Conservation (phyloP, 148 eudicot genomes). For the Tetragonia tetragonoides region DNA sequence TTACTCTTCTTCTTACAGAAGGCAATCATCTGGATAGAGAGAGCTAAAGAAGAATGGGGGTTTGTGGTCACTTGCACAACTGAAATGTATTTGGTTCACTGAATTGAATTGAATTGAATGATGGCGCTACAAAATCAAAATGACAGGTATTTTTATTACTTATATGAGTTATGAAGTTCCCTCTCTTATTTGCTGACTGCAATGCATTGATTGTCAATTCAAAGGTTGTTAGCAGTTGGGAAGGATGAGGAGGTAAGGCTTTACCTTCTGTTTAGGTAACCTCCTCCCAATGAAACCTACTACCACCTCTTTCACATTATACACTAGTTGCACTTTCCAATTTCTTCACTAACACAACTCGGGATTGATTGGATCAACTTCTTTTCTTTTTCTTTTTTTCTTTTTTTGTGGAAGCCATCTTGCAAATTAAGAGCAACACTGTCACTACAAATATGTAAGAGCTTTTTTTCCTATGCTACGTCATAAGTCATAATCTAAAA, state of each 20-base stretch:
- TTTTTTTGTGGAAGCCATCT: not conserved
- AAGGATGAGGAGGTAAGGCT: not conserved
- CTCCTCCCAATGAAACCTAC: not conserved
- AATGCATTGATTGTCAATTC: slow-evolving; percentile 23
- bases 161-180: not conserved
- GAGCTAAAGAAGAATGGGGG: not conserved
- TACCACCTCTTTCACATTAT: not conserved
- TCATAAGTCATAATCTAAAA: no score
- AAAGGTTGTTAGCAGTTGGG: slow-evolving; percentile 26
- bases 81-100: not conserved
- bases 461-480: no score
- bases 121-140: not conserved
- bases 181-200: slow-evolving; percentile 10
- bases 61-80: slow-evolving; percentile 15
- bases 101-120: not conserved
- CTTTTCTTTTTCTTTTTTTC: not conserved
- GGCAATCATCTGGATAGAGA: not conserved
- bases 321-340: not conserved
- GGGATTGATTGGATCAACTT: no score
- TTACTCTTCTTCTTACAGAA: not conserved
- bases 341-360: no score
- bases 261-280: slow-evolving; percentile 13
- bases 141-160: slow-evolving; percentile 8
- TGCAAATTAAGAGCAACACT: no score
- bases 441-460: no score